A percentile compares a stretch with the other conserved stretches of the same genome.
Conservation (phyloP, 2,329 filamentous ascomycete species). For the Pyrenophora teres region DNA sequence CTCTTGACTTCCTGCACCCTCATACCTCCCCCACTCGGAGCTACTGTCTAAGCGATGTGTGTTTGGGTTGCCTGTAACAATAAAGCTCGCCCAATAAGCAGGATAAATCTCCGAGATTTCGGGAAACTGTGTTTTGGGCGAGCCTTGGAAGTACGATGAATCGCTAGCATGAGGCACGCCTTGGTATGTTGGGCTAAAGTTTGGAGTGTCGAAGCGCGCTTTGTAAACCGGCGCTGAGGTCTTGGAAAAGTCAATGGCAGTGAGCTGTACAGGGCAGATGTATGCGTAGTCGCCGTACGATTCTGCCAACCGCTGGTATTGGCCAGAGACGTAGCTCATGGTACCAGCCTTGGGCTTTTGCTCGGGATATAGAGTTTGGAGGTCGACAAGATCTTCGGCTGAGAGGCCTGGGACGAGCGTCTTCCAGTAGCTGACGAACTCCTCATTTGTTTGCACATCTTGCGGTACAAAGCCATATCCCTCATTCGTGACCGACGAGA, state of each 20-base stretch:
- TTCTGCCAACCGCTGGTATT: constrained; percentile 53
- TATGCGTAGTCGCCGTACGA: constrained; percentile 47
- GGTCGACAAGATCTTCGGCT: constrained; percentile 34
- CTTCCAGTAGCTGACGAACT: constrained; percentile 42
- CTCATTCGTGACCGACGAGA: constrained; percentile 47
- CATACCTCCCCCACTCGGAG: constrained; percentile 39
- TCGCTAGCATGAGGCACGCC: constrained; percentile 45
- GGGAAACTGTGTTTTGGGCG: constrained; percentile 31
- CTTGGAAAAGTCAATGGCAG: constrained; percentile 28
- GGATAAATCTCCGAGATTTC: constrained; percentile 40
- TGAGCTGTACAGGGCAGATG: constrained; percentile 45
- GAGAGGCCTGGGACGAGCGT: constrained; percentile 39
- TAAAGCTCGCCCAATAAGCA: constrained; percentile 44
- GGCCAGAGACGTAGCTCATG: constrained; percentile 48
- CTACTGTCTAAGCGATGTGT: constrained; percentile 26
- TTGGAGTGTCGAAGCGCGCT: constrained; percentile 45
- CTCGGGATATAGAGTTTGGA: constrained; percentile 39
- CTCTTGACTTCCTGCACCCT: constrained; percentile 14
- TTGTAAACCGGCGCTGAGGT: constrained; percentile 39
- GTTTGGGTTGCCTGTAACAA: constrained; percentile 45
- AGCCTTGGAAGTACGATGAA: constrained; percentile 38
- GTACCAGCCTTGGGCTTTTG: constrained; percentile 14
- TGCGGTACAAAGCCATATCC: constrained; percentile 39
- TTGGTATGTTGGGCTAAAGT: constrained; percentile 28
- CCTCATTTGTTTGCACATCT: constrained; percentile 42